These are phyloP conservation scores for Neostapfia colusana DNA, from an alignment of 176 grass and related monocot species.

Conservation along the genomic window DNA sequence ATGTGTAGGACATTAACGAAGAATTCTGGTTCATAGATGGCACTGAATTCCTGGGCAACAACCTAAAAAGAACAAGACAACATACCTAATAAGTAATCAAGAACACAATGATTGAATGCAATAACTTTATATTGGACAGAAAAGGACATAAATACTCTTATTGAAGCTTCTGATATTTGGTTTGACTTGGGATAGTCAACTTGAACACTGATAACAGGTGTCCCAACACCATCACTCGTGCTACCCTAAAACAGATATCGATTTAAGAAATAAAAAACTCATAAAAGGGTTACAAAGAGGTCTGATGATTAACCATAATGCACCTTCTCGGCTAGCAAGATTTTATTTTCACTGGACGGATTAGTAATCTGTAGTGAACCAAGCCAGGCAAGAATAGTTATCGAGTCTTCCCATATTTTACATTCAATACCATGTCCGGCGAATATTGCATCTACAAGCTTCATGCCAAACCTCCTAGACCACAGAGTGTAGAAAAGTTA, in stretches of 20 bases:
- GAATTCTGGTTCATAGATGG: constrained; percentile 64
- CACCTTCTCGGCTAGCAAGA: constrained; percentile 71
- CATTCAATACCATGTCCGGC: constrained; percentile 63
- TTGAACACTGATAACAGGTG: constrained; percentile 65
- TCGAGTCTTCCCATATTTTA: constrained; percentile 81
- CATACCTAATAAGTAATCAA: constrained; percentile 29
- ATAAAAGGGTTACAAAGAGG: constrained; percentile 19
- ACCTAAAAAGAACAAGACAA: constrained; percentile 53
- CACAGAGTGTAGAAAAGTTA: constrained; percentile 35
- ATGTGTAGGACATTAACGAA: constrained; percentile 59
- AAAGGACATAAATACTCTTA: constrained; percentile 57
- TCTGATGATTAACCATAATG: constrained; percentile 21
- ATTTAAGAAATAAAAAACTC: constrained; percentile 41
- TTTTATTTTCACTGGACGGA: constrained; percentile 57
- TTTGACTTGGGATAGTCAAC: constrained; percentile 66
- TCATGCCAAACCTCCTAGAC: constrained; percentile 46
- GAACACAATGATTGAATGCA: constrained; percentile 31
- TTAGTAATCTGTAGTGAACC: constrained; percentile 72
- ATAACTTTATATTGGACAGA: constrained; percentile 34
- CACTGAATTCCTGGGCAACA: constrained; percentile 65
- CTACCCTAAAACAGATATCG: constrained; percentile 55
- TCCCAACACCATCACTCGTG: constrained; percentile 40
- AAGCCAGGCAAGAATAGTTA: constrained; percentile 66
- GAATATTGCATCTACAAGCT: constrained; percentile 60
- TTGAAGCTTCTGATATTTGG: constrained; percentile 53